Conservation (phyloP, 1,284 basidiomycete species). For the Blastosporella zonata region DNA sequence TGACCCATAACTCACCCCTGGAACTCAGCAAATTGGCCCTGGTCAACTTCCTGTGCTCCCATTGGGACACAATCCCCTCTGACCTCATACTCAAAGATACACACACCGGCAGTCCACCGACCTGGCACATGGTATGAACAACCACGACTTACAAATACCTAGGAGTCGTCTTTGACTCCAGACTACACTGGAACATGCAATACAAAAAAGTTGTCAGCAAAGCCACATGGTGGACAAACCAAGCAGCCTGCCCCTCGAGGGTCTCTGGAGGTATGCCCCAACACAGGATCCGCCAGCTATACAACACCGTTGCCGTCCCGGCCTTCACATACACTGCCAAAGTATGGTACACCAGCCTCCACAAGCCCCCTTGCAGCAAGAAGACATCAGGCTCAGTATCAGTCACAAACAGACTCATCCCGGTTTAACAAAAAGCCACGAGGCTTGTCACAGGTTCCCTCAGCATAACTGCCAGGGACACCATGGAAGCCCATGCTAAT, state of each 20-base stretch:
- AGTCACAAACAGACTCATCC: conserved; percentile 20
- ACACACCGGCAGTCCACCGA: background rate
- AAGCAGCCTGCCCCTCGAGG: background rate
- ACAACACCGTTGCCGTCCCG: conserved; percentile 27
- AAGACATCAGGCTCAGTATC: conserved; percentile 4
- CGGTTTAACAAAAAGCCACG: background rate
- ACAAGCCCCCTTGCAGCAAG: background rate
- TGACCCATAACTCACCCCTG: conserved; percentile 1
- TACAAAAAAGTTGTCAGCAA: too few species aligned
- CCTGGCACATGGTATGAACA: background rate
- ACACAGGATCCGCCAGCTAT: conserved; percentile 22
- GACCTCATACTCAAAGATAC: background rate
- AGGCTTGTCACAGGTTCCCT: conserved; percentile 8
- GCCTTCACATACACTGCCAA: conserved; percentile 35
- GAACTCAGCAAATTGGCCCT: too few species aligned
- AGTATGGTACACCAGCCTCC: conserved; percentile 23
- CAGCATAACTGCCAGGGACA: conserved; percentile 2
- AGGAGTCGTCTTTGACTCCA: background rate
- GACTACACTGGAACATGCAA: background rate
- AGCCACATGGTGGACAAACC: too few species aligned
- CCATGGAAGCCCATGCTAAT: conserved; percentile 5
- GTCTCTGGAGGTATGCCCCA: background rate
- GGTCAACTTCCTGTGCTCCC: background rate
- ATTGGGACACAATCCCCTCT: background rate
- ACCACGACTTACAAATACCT: background rate